Evolutionary conservation across 441 rosid species (phyloP).

Genomic region (Sinapis alba): DNA sequence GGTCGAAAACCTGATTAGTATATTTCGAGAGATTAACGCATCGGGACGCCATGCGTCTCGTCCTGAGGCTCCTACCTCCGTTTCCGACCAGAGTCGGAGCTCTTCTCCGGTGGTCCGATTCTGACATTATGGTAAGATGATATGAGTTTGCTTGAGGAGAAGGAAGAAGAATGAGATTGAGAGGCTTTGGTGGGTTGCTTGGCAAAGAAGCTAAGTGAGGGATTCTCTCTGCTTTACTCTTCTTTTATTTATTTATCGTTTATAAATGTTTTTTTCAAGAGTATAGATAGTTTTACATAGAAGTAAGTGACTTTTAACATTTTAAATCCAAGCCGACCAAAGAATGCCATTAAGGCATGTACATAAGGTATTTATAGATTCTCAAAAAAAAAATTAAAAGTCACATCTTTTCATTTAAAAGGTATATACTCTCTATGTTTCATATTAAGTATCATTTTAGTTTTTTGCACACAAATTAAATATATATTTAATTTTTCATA

Average conservation of each 20-base stretch:
- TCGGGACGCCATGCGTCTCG: conserved; percentile 4
- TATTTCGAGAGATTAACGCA: neutral
- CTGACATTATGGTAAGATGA: no score
- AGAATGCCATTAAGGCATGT: neutral
- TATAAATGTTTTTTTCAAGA: neutral
- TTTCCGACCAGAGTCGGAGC: neutral
- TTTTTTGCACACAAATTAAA: no score
- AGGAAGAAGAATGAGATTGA: conserved; percentile 14
- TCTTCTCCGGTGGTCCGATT: conserved; percentile 25
- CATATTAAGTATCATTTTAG: no score
- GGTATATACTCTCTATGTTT: no score
- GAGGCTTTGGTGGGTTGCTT: conserved; percentile 36
- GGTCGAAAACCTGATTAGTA: conserved; percentile 3
- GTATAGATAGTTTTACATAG: neutral
- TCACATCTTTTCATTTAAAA: no score
- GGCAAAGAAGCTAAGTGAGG: conserved; percentile 31
- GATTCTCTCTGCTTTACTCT: conserved; percentile 33
- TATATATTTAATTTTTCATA: no score
- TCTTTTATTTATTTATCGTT: neutral
- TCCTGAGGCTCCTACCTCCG: conserved; percentile 11
- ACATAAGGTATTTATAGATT: no score
- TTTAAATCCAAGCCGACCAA: conserved; percentile 25
- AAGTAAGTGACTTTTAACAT: conserved; percentile 1
- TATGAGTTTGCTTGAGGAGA: conserved; percentile 8
- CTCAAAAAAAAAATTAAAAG: no score